Percentiles rank a stretch among this genome's conserved stretches.
Evolutionary conservation across 2,329 filamentous ascomycete species (phyloP).

Genomic region (Fonsecaea multimorphosa): DNA sequence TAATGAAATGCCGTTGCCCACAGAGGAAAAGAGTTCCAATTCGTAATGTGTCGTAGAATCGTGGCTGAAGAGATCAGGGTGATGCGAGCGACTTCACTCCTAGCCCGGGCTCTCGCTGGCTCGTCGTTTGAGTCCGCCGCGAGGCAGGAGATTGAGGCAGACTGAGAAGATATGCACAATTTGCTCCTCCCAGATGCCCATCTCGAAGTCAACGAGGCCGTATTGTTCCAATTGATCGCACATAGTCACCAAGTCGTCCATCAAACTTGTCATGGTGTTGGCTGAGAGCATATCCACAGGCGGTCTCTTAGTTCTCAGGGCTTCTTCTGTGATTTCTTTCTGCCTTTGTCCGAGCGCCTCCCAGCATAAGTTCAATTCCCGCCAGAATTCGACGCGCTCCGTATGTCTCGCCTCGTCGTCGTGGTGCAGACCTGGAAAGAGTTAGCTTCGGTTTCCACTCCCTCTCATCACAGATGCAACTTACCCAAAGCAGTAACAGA

Average conservation of each 20-base stretch:
- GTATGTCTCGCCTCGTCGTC: slow-evolving; percentile 78
- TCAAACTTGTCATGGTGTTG: slow-evolving; percentile 76
- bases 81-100: slow-evolving; percentile 1
- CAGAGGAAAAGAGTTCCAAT: slow-evolving; percentile 21
- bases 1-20: slow-evolving; percentile 23
- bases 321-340: slow-evolving; percentile 70
- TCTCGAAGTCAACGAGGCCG: slow-evolving; percentile 96
- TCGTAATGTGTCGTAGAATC: slow-evolving; percentile 26
- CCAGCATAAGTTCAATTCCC: slow-evolving; percentile 94
- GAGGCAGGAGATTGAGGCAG: slow-evolving; percentile 29
- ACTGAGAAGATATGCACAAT: slow-evolving; percentile 65
- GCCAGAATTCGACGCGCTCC: slow-evolving; percentile 85
- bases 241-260: slow-evolving; percentile 77
- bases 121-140: slow-evolving; percentile 8
- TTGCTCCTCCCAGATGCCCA: slow-evolving; percentile 93
- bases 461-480: slow-evolving; percentile 41
- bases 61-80: slow-evolving; percentile 9
- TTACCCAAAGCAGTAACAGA: slow-evolving; percentile 71
- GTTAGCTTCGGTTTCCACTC: slow-evolving; percentile 8
- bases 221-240: slow-evolving; percentile 88
- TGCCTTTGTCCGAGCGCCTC: slow-evolving; percentile 82
- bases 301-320: slow-evolving; percentile 65
- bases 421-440: slow-evolving; percentile 65
- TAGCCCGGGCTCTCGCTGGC: slow-evolving; percentile 14
- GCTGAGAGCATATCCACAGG: slow-evolving; percentile 68